Base-by-base conservation (phyloP, 257 asterid species). In the Phtheirospermum japonicum region DNA sequence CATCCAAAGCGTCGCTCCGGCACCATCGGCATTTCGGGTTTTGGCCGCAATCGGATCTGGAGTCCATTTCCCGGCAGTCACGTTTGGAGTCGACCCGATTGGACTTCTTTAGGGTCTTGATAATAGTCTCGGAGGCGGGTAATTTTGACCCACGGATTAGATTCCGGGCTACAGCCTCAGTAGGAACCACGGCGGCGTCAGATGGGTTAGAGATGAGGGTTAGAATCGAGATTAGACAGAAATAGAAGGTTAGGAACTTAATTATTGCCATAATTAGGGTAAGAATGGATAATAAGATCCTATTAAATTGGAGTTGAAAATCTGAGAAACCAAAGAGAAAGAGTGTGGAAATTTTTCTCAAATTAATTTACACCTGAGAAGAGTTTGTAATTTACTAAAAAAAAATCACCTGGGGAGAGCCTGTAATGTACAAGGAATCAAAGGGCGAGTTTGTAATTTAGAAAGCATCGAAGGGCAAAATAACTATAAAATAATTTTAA, bases 1-100 rank as follows among this genome's bases (percentile, higher is more conserved):
- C 81, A 10, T 76, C 78, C 61, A 76, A 11, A 39, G 73, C 72
- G 14, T 76, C 77, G 55, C 81, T 76, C 61, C 66, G 58, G 73
- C 81, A 76, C 75, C 81, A 76, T 5, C 81, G 63, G 73, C 78
- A 76, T 36, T 53, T 76, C 20, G 65, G 70, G 11, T 30, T 55
- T 59, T 59, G 36, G 1, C 57, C 33, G 78, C 81, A 76, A 13
- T 72, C 77, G 50, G 75, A 72, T 72, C 73, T 72, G 64, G 75
- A 59, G 0, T 16, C 57, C 17, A 64, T 43, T 31, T 55, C 78
- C 23, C 52, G 62, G 56, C 81, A 76, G 32, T 11, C 70, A 2
- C 70, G 75, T 4, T 67, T 67, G 71, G 69, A 74, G 46, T 42
- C 68, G 68, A 57, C 66, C 72, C 70, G 73, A 16, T 48, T 56